Evolutionary conservation across 805 yeast species (phyloP).

Genomic region (Ogataea naganishii): DNA sequence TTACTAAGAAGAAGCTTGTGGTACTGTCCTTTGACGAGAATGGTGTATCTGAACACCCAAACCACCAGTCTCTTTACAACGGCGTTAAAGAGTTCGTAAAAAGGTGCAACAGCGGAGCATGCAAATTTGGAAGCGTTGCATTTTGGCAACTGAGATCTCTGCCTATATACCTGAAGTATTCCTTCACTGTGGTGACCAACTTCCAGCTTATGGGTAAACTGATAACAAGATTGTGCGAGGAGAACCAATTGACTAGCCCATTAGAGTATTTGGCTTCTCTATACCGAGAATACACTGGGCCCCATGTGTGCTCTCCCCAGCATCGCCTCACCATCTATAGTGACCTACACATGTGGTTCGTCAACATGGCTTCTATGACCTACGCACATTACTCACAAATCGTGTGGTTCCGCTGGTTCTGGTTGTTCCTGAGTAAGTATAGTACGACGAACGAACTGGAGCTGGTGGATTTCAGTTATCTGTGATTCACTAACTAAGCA

Average conservation of each 20-base stretch:
- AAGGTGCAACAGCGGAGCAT: slow-evolving; percentile 2
- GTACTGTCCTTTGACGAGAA: slow-evolving; percentile 70
- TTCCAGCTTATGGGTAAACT: slow-evolving; percentile 21
- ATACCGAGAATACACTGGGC: neutral
- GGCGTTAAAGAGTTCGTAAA: slow-evolving; percentile 35
- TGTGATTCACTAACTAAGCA: too few relatives aligned
- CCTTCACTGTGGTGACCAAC: slow-evolving; percentile 35
- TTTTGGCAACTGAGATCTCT: slow-evolving; percentile 24
- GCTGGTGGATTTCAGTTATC: slow-evolving; percentile 10
- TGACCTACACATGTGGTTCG: slow-evolving; percentile 30
- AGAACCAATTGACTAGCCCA: neutral
- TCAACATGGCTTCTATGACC: slow-evolving; percentile 62
- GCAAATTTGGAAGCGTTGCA: slow-evolving; percentile 2
- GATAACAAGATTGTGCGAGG: neutral
- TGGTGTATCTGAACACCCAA: slow-evolving; percentile 86
- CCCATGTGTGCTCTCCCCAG: too few relatives aligned
- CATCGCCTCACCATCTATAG: slow-evolving; percentile 29
- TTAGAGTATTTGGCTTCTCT: slow-evolving; percentile 4
- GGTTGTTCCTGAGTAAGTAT: slow-evolving; percentile 74
- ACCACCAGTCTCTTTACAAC: slow-evolving; percentile 59
- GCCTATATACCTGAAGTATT: slow-evolving; percentile 35
- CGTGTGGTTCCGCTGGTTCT: slow-evolving; percentile 91
- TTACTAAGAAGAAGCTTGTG: slow-evolving; percentile 23
- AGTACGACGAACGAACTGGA: slow-evolving; percentile 66
- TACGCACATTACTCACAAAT: slow-evolving; percentile 81